phyloP scores from a whole-genome alignment of 2,329 filamentous ascomycete genomes.

The Xylogone sp. region DNA sequence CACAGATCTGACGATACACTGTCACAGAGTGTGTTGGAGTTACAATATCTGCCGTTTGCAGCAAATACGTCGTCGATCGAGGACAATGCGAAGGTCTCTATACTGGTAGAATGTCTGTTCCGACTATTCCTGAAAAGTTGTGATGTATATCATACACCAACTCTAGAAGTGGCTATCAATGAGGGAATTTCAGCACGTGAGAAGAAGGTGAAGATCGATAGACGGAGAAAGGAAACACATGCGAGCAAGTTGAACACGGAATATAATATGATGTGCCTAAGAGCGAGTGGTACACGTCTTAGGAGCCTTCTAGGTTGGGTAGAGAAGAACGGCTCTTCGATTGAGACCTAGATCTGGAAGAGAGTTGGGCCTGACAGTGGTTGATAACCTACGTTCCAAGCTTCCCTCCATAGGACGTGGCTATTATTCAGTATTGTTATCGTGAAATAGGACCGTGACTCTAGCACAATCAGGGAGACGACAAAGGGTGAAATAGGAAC shows the following conservation, averaged over 20 bases:
- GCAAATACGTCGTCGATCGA: conserved; percentile 41
- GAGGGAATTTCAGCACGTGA: conserved; percentile 48
- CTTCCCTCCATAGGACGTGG: too few relatives aligned
- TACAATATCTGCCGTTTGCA: conserved; percentile 49
- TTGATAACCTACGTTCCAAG: not conserved
- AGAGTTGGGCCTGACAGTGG: not conserved
- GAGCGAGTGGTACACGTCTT: conserved; percentile 28
- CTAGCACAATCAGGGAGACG: too few relatives aligned
- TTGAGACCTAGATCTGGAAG: not conserved
- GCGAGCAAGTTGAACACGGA: conserved; percentile 27
- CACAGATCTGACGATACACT: conserved; percentile 35
- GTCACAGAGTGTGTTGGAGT: conserved; percentile 44
- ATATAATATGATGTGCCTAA: conserved; percentile 17
- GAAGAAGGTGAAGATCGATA: conserved; percentile 38
- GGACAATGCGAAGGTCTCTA: conserved; percentile 55
- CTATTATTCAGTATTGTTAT: too few relatives aligned
- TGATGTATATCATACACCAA: conserved; percentile 7
- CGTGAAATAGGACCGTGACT: too few relatives aligned
- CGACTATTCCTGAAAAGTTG: conserved; percentile 36
- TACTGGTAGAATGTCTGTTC: conserved; percentile 51
- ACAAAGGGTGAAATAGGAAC: too few relatives aligned
- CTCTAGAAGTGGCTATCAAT: conserved; percentile 42
- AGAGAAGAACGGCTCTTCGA: conserved; percentile 2
- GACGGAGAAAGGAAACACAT: conserved; percentile 32
- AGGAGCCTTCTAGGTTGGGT: conserved; percentile 20